These are phyloP conservation scores for Lepraria neglecta DNA, from an alignment of 495 filamentous ascomycete species.

Conservation along the genomic window DNA sequence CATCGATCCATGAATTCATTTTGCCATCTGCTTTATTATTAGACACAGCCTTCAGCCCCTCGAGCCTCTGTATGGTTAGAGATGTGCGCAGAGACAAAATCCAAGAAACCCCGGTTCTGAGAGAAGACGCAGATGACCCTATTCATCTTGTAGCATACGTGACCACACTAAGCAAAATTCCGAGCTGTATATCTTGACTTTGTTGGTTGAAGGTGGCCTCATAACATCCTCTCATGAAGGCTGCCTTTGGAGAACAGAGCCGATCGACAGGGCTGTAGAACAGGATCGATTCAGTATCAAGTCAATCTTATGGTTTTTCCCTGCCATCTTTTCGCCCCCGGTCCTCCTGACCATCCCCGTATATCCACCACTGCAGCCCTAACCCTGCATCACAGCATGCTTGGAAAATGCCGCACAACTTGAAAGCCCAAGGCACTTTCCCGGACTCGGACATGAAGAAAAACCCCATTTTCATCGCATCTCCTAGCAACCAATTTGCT, in stretches of 20 bases:
- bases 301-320: conserved; percentile 7
- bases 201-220: not conserved
- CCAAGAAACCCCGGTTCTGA: too few species aligned
- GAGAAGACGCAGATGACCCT: too few species aligned
- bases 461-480: conserved; percentile 93
- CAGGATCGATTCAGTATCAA: not conserved
- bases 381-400: conserved; percentile 76
- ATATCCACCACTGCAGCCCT: conserved; percentile 81
- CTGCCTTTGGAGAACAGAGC: not conserved
- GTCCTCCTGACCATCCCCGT: conserved; percentile 48
- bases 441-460: conserved; percentile 69
- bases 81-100: too few species aligned
- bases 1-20: too few species aligned
- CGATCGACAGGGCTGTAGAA: not conserved
- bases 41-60: too few species aligned
- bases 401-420: conserved; percentile 88
- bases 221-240: not conserved
- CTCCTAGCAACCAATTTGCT: conserved; percentile 81
- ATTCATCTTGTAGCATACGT: not conserved
- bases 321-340: conserved; percentile 1
- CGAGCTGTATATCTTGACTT: not conserved
- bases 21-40: too few species aligned
- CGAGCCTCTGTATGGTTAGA: too few species aligned
- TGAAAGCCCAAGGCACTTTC: conserved; percentile 77
- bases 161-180: too few species aligned